Evolutionary conservation across 768 basidiomycete species (phyloP).

Genomic region (Pholiota conissans): DNA sequence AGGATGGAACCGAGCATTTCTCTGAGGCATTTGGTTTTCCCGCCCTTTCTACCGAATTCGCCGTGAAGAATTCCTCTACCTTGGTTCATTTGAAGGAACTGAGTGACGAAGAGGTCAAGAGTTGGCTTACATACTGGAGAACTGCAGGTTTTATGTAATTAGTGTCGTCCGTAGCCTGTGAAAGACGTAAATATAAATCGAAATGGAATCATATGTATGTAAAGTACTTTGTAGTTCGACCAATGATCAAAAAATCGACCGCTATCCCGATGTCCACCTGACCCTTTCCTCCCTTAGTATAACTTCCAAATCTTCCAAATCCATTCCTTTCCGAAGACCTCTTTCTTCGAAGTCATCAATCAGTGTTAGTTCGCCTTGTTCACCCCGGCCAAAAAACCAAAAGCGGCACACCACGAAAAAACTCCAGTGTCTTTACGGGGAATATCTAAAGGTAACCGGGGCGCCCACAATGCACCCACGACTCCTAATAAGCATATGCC

Average conservation of each 20-base stretch:
- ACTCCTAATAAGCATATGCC: conserved; percentile 29
- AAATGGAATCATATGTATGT: too few species aligned
- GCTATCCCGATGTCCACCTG: not conserved
- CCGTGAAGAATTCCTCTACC: not conserved
- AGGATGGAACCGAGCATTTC: not conserved
- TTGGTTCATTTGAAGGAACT: not conserved
- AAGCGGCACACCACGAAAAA: conserved; percentile 26
- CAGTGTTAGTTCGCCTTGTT: not conserved
- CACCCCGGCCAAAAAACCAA: conserved; percentile 10
- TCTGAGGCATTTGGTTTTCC: conserved; percentile 3
- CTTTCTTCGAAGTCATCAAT: not conserved
- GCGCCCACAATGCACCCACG: conserved; percentile 27
- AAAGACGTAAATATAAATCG: too few species aligned
- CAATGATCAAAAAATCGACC: too few species aligned
- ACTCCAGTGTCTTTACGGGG: conserved; percentile 27
- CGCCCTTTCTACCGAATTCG: not conserved
- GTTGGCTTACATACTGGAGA: not conserved
- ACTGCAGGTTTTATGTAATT: not conserved
- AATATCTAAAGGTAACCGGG: conserved; percentile 20
- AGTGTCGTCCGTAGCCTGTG: too few species aligned
- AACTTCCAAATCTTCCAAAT: not conserved
- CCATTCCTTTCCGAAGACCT: not conserved
- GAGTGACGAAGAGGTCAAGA: not conserved
- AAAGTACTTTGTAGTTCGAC: too few species aligned
- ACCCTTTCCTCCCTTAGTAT: not conserved